Conservation (phyloP, 371 early-diverging fungal species). For the Mortierella sp. region DNA sequence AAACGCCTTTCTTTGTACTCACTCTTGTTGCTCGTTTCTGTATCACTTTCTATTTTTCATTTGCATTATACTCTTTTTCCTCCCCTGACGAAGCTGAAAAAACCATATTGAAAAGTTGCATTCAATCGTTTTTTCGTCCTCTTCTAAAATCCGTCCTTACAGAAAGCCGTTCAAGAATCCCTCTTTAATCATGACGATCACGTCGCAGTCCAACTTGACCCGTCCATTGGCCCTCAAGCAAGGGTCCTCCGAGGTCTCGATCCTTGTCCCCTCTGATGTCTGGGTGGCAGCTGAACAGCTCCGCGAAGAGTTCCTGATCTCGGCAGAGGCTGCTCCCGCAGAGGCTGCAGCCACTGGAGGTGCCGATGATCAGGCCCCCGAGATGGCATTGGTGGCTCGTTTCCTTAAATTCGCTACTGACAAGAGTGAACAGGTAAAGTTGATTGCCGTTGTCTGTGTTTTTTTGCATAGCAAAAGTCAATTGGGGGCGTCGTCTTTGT, state of each 20-base stretch:
- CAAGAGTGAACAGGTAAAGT: slow-evolving; percentile 65
- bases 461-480: neutral
- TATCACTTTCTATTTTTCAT: neutral
- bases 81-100: neutral
- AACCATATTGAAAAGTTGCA: slow-evolving; percentile 47
- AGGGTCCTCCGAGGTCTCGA: slow-evolving; percentile 82
- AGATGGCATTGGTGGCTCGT: slow-evolving; percentile 81
- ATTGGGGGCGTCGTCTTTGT: no score
- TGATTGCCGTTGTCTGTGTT: neutral
- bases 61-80: slow-evolving; percentile 6
- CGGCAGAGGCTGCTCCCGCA: slow-evolving; percentile 31
- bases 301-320: slow-evolving; percentile 78
- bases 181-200: slow-evolving; percentile 25
- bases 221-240: slow-evolving; percentile 89
- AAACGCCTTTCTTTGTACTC: no score
- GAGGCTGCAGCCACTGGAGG: slow-evolving; percentile 49
- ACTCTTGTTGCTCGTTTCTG: slow-evolving; percentile 1
- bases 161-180: neutral
- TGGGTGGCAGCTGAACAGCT: slow-evolving; percentile 93
- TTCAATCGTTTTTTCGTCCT: slow-evolving; percentile 23
- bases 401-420: slow-evolving; percentile 78
- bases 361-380: slow-evolving; percentile 67
- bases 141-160: slow-evolving; percentile 4
- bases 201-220: slow-evolving; percentile 54
- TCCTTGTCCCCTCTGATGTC: slow-evolving; percentile 85